Conservation (phyloP, 1,284 basidiomycete genomes). For the Malassezia japonica region DNA sequence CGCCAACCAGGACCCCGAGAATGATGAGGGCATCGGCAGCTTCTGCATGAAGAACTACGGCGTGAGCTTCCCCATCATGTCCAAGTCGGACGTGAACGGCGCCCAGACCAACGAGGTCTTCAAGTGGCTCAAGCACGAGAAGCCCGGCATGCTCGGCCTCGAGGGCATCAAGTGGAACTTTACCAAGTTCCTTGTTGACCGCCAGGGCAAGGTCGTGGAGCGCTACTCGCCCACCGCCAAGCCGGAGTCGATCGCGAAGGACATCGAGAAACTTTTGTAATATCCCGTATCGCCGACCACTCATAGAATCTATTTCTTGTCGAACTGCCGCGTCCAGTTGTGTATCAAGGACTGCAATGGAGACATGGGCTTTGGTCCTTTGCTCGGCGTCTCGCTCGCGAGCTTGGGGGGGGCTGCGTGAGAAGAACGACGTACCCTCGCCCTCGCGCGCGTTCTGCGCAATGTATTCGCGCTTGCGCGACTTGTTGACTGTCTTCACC, state of each 20-base stretch:
- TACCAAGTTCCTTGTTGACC: constrained; percentile 52
- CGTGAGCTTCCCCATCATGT: constrained; percentile 46
- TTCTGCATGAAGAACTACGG: constrained; percentile 48
- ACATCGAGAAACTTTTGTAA: constrained; percentile 55
- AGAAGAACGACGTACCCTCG: background rate
- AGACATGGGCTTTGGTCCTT: background rate
- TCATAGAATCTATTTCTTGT: constrained; percentile 4
- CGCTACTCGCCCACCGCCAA: constrained; percentile 72
- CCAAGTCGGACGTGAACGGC: constrained; percentile 69
- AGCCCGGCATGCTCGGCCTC: constrained; percentile 63
- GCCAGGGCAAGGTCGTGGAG: constrained; percentile 60
- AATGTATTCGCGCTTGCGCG: constrained; percentile 10
- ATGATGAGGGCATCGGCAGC: constrained; percentile 35
- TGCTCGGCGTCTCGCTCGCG: background rate
- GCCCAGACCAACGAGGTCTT: constrained; percentile 66
- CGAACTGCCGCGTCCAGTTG: constrained; percentile 8
- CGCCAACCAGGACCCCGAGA: constrained; percentile 42
- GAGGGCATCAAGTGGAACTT: constrained; percentile 61
- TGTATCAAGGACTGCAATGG: constrained; percentile 5
- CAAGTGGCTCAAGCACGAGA: constrained; percentile 72
- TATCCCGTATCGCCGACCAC: background rate
- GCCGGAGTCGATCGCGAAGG: constrained; percentile 59
- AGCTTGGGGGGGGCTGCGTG: background rate
- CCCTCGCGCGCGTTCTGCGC: too few species aligned
- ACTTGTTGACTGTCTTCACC: constrained; percentile 1